These are phyloP conservation scores for Crithidia bombi DNA, from an alignment of 208 protist species.

Conservation along the genomic window DNA sequence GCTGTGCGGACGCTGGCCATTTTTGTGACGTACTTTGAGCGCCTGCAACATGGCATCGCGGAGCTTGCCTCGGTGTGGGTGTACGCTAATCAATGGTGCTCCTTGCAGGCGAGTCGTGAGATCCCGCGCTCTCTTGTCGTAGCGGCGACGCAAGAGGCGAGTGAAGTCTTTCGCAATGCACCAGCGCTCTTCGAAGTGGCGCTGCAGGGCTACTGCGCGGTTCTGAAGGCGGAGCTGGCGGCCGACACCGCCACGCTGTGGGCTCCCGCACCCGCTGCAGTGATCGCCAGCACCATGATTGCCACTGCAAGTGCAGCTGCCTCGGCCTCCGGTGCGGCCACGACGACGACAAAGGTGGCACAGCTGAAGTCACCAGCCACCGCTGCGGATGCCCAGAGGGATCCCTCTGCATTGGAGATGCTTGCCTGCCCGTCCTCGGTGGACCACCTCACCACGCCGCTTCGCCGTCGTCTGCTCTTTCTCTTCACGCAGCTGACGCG, in stretches of 20 bases:
- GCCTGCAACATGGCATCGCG: constrained; percentile 39
- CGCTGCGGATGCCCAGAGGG: constrained; percentile 2
- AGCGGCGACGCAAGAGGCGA: constrained; percentile 18
- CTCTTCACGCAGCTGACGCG: constrained; percentile 55
- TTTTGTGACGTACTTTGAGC: constrained; percentile 50
- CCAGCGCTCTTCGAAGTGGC: constrained; percentile 32
- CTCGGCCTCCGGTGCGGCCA: background rate
- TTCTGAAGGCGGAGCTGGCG: constrained; percentile 47
- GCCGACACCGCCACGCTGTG: constrained; percentile 37
- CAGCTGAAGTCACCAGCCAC: constrained; percentile 8
- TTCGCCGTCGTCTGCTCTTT: constrained; percentile 31
- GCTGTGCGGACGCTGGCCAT: constrained; percentile 33
- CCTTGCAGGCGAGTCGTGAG: constrained; percentile 13
- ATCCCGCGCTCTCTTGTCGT: constrained; percentile 23
- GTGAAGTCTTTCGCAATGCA: constrained; percentile 21
- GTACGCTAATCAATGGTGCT: constrained; percentile 54
- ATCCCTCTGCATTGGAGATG: constrained; percentile 6
- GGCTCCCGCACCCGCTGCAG: background rate
- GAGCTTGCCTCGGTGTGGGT: constrained; percentile 67
- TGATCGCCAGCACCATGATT: background rate
- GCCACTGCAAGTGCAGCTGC: background rate
- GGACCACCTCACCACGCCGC: constrained; percentile 10
- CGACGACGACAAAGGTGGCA: constrained; percentile 1
- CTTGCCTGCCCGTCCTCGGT: constrained; percentile 27
- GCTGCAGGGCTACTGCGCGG: constrained; percentile 34